Evolutionary conservation across 108 stramenopile species (phyloP).

Genomic region (Chaetoceros tenuissimus): DNA sequence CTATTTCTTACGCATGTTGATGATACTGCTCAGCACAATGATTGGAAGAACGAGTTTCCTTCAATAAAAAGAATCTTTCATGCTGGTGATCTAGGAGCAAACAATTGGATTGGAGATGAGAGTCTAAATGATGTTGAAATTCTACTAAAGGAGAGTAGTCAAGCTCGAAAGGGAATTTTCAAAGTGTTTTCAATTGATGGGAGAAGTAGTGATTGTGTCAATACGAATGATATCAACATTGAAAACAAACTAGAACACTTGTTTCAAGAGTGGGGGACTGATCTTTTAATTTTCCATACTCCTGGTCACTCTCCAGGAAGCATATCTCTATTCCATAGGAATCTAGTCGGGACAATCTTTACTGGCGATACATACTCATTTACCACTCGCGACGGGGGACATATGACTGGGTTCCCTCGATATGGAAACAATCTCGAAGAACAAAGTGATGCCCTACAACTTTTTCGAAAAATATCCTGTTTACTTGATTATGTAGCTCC

Average conservation of each 20-base stretch:
- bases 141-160: slow-evolving; percentile 13
- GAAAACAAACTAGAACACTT: not conserved
- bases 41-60: slow-evolving; percentile 46
- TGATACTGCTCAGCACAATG: slow-evolving; percentile 63
- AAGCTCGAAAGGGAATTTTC: not conserved
- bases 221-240: not conserved
- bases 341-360: slow-evolving; percentile 33
- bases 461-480: not conserved
- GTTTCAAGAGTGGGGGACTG: not conserved
- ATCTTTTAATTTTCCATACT: slow-evolving; percentile 47
- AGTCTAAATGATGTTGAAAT: slow-evolving; percentile 55
- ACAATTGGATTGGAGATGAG: slow-evolving; percentile 61
- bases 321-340: slow-evolving; percentile 29
- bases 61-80: slow-evolving; percentile 57
- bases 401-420: slow-evolving; percentile 51
- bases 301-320: slow-evolving; percentile 68
- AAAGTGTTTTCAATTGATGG: slow-evolving; percentile 29
- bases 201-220: slow-evolving; percentile 13
- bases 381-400: slow-evolving; percentile 39
- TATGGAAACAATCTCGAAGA: slow-evolving; percentile 39
- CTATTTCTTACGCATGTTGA: slow-evolving; percentile 61
- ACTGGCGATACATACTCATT: slow-evolving; percentile 57
- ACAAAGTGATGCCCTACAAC: slow-evolving; percentile 27
- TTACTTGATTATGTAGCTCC: slow-evolving; percentile 45
- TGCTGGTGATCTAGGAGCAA: slow-evolving; percentile 42